Evolutionary conservation across 371 early-diverging fungal genomes (phyloP), one percentile per base, ranked within the genome.

Genomic region (Sporodiniella umbellata): DNA sequence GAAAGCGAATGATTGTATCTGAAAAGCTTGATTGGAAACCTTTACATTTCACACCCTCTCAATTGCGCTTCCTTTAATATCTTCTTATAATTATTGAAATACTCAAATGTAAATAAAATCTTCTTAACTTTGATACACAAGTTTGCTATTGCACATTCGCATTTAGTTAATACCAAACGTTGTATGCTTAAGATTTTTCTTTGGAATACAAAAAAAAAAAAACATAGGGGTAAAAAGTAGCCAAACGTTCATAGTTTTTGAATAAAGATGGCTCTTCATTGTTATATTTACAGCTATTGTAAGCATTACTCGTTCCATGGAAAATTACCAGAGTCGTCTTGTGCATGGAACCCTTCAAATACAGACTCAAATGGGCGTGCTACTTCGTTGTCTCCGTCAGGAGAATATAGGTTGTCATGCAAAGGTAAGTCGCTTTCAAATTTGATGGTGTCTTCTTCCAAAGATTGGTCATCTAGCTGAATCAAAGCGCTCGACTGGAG

Each of bases 11-110:
- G 35, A 92, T 99, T 46, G 92, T 93, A 28, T 82, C 95, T 12
- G 70, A 71, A 33, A 87, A 84, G 31, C 60, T 90, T 23, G 70
- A 81, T 49, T 93, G 92, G 93, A 84, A 81, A 51, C 93, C 93
- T 10, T 80, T 88, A 45, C 81, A 84, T 52, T 89, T 89, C 58
- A 79, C 88, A 7, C 81, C 87, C 22, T 83, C 88, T 5, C 90
- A 92, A 57, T 68, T 90, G 28, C 80, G 89, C 19, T 90, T 81
- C 56, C 58, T 89, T 30, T 87, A 79, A 64, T 38, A 42, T 24
- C 35, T 35, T 15, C n/a, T 14, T 35, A 35, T n/a, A 35, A 28
- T 7, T 7, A 4, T 28, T 28, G 30, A 28, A 28, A 10, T 28
- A 28, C 30, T 28, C 30, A 28, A 28, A 28, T 28, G 30, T 28